Percentiles rank a stretch among this genome's conserved stretches.
These are phyloP conservation scores for Sesbania bispinosa DNA, from an alignment of 306 rosid genomes.

Conservation along the genomic window DNA sequence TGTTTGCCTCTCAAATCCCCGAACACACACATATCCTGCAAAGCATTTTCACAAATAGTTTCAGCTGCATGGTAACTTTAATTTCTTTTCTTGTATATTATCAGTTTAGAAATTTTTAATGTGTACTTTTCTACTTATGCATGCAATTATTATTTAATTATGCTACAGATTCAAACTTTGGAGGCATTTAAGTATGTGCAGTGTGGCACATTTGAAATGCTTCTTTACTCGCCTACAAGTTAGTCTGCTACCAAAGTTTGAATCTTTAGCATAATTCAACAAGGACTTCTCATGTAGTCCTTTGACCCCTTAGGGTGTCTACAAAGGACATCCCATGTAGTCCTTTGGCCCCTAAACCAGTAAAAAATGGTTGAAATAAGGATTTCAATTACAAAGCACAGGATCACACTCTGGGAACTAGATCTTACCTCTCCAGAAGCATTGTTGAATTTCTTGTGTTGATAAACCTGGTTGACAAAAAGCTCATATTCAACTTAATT, in stretches of 20 bases:
- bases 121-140: not conserved
- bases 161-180: not conserved
- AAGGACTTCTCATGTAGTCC: too few species aligned
- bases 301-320: not conserved
- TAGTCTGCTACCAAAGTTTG: too few species aligned
- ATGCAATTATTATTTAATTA: not conserved
- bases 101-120: not conserved
- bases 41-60: constrained; percentile 23
- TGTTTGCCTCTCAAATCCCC: constrained; percentile 65
- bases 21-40: constrained; percentile 87
- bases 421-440: constrained; percentile 82
- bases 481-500: not conserved
- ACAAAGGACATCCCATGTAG: too few species aligned
- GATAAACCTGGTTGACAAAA: constrained; percentile 58
- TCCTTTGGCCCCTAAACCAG: not conserved
- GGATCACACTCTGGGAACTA: constrained; percentile 1
- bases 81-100: not conserved
- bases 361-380: not conserved
- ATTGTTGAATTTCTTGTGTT: constrained; percentile 69
- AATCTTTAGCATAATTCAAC: too few species aligned
- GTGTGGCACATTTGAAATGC: not conserved
- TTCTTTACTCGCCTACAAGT: not conserved
- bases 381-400: constrained; percentile 1
- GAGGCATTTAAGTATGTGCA: not conserved
- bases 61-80: not conserved